These are phyloP conservation scores for Solanum microdontum DNA, from an alignment of 257 asterid species.

Conservation along the genomic window DNA sequence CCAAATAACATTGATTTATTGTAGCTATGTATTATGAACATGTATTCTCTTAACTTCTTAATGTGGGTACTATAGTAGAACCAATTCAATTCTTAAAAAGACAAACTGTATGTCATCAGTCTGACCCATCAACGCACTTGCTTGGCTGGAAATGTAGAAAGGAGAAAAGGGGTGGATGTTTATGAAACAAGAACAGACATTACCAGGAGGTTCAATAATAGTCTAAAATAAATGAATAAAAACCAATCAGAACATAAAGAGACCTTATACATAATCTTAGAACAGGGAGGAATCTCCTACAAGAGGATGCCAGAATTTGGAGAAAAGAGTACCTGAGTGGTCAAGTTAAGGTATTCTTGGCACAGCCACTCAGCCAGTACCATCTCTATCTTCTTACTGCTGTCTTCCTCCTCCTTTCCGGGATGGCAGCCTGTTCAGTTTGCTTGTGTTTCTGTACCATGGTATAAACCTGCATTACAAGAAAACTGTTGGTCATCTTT, in stretches of 20 bases:
- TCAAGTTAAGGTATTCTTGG: neutral
- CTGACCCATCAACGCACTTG: neutral
- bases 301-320: neutral
- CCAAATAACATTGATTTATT: neutral
- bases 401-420: conserved; percentile 19
- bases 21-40: neutral
- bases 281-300: neutral
- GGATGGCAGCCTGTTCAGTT: conserved; percentile 20
- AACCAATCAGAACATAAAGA: neutral
- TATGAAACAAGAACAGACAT: neutral
- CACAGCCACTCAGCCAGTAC: neutral
- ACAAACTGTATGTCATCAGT: neutral
- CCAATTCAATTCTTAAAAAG: neutral
- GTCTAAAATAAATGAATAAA: neutral
- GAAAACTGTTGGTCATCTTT: neutral
- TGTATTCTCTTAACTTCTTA: neutral
- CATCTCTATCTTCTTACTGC: conserved; percentile 11
- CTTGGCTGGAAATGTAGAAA: neutral
- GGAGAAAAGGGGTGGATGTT: neutral
- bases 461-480: conserved; percentile 51
- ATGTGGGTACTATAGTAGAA: neutral
- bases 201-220: neutral
- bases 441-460: conserved; percentile 72
- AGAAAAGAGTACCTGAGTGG: neutral
- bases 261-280: neutral